These are phyloP conservation scores for Camelina hispida DNA, from an alignment of 345 rosid genomes.

Conservation along the genomic window DNA sequence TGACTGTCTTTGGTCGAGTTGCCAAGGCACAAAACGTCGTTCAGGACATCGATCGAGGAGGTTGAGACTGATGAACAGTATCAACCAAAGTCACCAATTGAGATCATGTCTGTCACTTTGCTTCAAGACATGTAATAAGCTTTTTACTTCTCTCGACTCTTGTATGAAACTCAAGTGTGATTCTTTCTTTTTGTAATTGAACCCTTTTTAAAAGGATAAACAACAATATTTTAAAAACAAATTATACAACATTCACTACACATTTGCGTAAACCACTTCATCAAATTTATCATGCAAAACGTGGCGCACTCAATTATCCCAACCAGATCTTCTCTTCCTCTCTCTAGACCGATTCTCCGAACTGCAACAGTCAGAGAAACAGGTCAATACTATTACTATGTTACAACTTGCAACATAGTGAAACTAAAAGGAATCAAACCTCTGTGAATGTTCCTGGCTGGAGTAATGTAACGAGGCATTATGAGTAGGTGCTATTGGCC, in stretches of 20 bases:
- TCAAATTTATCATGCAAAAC: neutral
- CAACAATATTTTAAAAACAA: slow-evolving; percentile 8
- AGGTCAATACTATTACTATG: slow-evolving; percentile 8
- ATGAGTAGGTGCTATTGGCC: slow-evolving; percentile 43
- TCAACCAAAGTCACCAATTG: slow-evolving; percentile 72
- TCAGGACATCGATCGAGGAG: slow-evolving; percentile 90
- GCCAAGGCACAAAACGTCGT: slow-evolving; percentile 64
- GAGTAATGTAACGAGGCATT: slow-evolving; percentile 51
- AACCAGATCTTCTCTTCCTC: slow-evolving; percentile 87
- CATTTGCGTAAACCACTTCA: slow-evolving; percentile 1
- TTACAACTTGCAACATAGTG: slow-evolving; percentile 4
- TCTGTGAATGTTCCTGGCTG: slow-evolving; percentile 54
- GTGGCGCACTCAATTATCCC: slow-evolving; percentile 61
- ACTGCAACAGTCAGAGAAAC: slow-evolving; percentile 46
- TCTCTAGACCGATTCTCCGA: slow-evolving; percentile 71
- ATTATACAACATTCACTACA: slow-evolving; percentile 33
- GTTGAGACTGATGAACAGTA: slow-evolving; percentile 84
- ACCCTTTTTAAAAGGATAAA: slow-evolving; percentile 1
- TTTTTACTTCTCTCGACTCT: neutral
- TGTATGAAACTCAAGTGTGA: neutral
- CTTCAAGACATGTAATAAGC: slow-evolving; percentile 46
- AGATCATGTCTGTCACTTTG: slow-evolving; percentile 63
- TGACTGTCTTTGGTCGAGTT: slow-evolving; percentile 65
- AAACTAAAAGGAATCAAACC: slow-evolving; percentile 49
- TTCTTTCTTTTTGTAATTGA: slow-evolving; percentile 1